Base-by-base conservation (phyloP, 441 rosid species). In the Gossypium schwendimanii region DNA sequence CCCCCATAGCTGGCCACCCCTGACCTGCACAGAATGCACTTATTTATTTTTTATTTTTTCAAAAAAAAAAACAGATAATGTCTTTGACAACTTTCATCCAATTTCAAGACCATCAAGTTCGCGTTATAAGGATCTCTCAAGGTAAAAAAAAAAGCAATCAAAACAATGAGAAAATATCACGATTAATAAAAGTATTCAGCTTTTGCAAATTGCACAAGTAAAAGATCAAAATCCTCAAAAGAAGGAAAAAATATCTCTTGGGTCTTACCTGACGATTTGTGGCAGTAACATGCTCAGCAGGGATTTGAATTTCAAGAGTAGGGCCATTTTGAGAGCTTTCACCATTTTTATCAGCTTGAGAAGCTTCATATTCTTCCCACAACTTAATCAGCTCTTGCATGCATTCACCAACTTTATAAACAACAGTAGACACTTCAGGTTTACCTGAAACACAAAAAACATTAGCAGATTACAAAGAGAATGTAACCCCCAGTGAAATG, bases 1-100 rank as follows among this genome's bases (percentile, higher is more conserved):
- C 63, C 98, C 98, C 99, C 99, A 93, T 31, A 96, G 87, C 82
- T 93, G 98, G 74, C 93, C 94, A 53, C 97, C 97, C 85, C 97
- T 87, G 67, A 96, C 99, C 99, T 96, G 87, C 80, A 79, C 49
- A 77, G 44, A 60, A 50, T 75, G 79, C 76, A 76, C 69, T 79
- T 53, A 60, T 28, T 70, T n/a, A 73, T 45, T 69, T 77, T 26
- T 5, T 5, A 45, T 69, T 77, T 26, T 5, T 5, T 5, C 1
- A 12, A 7, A 9, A 53, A 54, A 6, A 18, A 2, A 52, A 69
- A 24, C 3, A 71, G 54, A 50, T 50, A 50, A n/a, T 5, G 20
- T n/a, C 55, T 50, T 15, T 17, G 21, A n/a, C 55, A 50, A 68
- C 20, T 18, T 68, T 67, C 53, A 24, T 14, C n/a, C 58, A 68